phyloP scores from a whole-genome alignment of 768 basidiomycete species.

The Macrocybe gigantea region DNA sequence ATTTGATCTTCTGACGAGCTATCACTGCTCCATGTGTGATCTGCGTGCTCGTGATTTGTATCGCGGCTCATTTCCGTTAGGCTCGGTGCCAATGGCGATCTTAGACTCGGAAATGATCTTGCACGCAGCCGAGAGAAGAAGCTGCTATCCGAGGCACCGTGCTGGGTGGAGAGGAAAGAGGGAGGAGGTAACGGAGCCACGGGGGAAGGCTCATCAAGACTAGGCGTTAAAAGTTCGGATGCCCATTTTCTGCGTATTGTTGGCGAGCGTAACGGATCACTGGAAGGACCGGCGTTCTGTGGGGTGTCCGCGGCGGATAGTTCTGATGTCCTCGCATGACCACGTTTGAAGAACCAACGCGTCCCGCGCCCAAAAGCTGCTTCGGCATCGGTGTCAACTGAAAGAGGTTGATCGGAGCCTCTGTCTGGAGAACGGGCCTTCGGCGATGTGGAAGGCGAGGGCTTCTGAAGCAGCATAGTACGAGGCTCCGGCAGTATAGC shows the following conservation, averaged over 20 bases:
- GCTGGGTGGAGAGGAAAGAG: slow-evolving; percentile 1
- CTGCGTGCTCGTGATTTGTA: slow-evolving; percentile 12
- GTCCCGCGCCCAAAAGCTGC: slow-evolving; percentile 57
- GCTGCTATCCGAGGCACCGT: slow-evolving; percentile 6
- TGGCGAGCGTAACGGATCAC: slow-evolving; percentile 34
- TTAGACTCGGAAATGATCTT: slow-evolving; percentile 38
- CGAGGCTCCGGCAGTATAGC: slow-evolving; percentile 13
- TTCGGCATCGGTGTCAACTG: slow-evolving; percentile 80
- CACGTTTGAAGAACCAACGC: slow-evolving; percentile 48
- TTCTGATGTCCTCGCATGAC: slow-evolving; percentile 27
- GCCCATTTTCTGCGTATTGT: slow-evolving; percentile 44
- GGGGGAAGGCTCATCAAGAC: slow-evolving; percentile 5
- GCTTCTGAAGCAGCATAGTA: slow-evolving; percentile 15
- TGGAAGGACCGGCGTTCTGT: slow-evolving; percentile 16
- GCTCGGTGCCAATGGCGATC: slow-evolving; percentile 26
- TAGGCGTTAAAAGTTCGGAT: slow-evolving; percentile 32
- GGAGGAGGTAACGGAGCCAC: slow-evolving; percentile 4
- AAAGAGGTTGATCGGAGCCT: slow-evolving; percentile 49
- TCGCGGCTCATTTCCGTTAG: slow-evolving; percentile 15
- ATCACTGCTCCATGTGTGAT: slow-evolving; percentile 48
- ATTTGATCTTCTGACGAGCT: slow-evolving; percentile 48
- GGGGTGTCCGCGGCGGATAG: slow-evolving; percentile 28
- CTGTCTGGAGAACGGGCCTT: slow-evolving; percentile 18
- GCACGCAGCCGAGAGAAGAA: slow-evolving; percentile 38
- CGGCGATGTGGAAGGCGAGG: slow-evolving; percentile 19